Percentiles rank a stretch among this genome's conserved stretches.
Evolutionary conservation across 305 asterid species (phyloP).

Genomic region (Ajuga reptans): DNA sequence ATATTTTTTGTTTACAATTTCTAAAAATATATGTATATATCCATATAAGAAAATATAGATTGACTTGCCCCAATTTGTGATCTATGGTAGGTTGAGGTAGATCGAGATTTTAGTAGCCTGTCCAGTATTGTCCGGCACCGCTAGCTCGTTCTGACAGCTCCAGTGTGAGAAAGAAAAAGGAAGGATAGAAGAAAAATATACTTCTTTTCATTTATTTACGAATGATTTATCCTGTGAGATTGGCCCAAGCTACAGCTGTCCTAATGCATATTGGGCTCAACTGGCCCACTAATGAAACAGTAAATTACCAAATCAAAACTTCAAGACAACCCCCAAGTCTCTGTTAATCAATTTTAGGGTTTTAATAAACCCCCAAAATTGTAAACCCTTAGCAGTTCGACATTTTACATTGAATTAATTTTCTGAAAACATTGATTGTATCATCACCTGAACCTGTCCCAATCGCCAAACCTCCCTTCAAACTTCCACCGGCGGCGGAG

Average conservation of each 20-base stretch:
- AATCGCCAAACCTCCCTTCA: not conserved
- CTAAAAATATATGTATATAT: too few relatives aligned
- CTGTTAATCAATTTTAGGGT: not conserved
- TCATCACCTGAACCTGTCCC: not conserved
- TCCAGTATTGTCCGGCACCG: too few relatives aligned
- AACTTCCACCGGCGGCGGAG: not conserved
- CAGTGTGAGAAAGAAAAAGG: too few relatives aligned
- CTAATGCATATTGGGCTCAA: not conserved
- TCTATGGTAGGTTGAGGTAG: too few relatives aligned
- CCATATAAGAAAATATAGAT: too few relatives aligned
- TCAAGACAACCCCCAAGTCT: not conserved
- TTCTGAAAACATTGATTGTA: not conserved
- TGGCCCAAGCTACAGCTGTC: not conserved
- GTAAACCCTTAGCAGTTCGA: not conserved
- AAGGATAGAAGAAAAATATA: too few relatives aligned
- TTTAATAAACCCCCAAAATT: not conserved
- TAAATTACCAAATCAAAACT: constrained; percentile 8
- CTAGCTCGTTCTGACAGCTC: too few relatives aligned
- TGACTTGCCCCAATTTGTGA: too few relatives aligned
- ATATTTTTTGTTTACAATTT: too few relatives aligned
- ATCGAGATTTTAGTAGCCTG: too few relatives aligned
- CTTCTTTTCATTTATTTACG: too few relatives aligned
- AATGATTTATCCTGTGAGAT: too few relatives aligned
- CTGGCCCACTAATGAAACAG: not conserved
- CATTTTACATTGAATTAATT: not conserved